Conservation (phyloP, 1,284 basidiomycete species). For the Ceratobasidium sp. region DNA sequence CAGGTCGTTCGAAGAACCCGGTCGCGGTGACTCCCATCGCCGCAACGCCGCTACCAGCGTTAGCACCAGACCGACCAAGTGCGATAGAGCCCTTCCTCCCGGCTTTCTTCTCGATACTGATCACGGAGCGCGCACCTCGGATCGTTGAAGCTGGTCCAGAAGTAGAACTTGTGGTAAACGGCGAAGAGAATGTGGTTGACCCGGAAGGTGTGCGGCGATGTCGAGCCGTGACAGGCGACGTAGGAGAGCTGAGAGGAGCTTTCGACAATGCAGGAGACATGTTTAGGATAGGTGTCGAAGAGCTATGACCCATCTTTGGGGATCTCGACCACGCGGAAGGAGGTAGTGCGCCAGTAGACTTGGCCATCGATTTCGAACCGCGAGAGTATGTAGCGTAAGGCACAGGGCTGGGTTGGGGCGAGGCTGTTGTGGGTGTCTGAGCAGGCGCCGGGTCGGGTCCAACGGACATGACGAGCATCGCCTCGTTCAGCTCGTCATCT, state of each 20-base stretch:
- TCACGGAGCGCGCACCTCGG: conserved; percentile 63
- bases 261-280: not conserved
- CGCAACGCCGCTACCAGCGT: conserved; percentile 72
- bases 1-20: conserved; percentile 67
- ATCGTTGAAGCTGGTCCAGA: conserved; percentile 55
- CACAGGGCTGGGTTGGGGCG: conserved; percentile 11
- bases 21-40: conserved; percentile 74
- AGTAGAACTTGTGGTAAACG: conserved; percentile 55
- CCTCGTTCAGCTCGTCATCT: conserved; percentile 76
- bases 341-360: conserved; percentile 48
- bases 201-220: conserved; percentile 35
- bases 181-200: conserved; percentile 47
- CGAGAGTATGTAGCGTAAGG: conserved; percentile 18
- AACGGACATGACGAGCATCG: conserved; percentile 77
- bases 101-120: conserved; percentile 66
- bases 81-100: conserved; percentile 68
- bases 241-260: conserved; percentile 5
- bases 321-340: conserved; percentile 46
- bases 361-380: conserved; percentile 20
- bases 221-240: conserved; percentile 11
- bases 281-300: conserved; percentile 45
- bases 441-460: conserved; percentile 56
- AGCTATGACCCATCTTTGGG: conserved; percentile 49
- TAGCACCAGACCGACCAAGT: conserved; percentile 63
- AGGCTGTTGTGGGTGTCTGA: conserved; percentile 41